Evolutionary conservation across 1,139 yeast genomes (phyloP).

Genomic region (Pichia sp.): DNA sequence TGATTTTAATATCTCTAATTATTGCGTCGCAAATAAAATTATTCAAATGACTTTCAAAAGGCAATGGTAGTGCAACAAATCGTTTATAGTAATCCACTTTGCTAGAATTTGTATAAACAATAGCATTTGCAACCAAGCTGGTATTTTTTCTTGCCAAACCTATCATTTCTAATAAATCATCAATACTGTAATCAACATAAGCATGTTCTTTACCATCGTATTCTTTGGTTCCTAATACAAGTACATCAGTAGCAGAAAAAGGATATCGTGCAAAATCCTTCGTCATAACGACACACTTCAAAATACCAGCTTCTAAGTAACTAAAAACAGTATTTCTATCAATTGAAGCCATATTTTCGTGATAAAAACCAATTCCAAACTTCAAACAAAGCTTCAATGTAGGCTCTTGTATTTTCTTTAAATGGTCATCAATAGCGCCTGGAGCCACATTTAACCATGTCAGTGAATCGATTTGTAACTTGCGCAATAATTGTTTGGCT

Average conservation of each 20-base stretch:
- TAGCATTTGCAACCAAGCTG: constrained; percentile 35
- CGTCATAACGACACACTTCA: constrained; percentile 53
- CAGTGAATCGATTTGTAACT: constrained; percentile 29
- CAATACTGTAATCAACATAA: constrained; percentile 60
- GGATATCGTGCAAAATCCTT: constrained; percentile 47
- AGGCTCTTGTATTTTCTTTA: constrained; percentile 43
- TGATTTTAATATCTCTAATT: constrained; percentile 62
- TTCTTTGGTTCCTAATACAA: constrained; percentile 65
- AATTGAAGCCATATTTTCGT: constrained; percentile 49
- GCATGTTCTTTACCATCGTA: constrained; percentile 73
- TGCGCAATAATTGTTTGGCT: constrained; percentile 39
- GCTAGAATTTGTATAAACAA: constrained; percentile 52
- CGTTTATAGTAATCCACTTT: constrained; percentile 61
- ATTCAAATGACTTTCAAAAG: constrained; percentile 74
- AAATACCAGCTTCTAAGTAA: constrained; percentile 42
- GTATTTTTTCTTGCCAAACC: constrained; percentile 45
- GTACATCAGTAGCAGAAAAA: constrained; percentile 50
- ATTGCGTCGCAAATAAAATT: constrained; percentile 58
- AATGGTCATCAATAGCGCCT: constrained; percentile 39
- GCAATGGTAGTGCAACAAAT: constrained; percentile 69
- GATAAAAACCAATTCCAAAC: constrained; percentile 63
- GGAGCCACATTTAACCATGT: constrained; percentile 32
- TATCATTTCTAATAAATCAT: constrained; percentile 65
- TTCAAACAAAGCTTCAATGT: constrained; percentile 39
- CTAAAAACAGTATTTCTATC: constrained; percentile 53